A percentile compares a stretch with the other conserved stretches of the same genome.
These are phyloP conservation scores for Penicillium sp. DNA, from an alignment of 2,329 filamentous ascomycete species.

Conservation along the genomic window DNA sequence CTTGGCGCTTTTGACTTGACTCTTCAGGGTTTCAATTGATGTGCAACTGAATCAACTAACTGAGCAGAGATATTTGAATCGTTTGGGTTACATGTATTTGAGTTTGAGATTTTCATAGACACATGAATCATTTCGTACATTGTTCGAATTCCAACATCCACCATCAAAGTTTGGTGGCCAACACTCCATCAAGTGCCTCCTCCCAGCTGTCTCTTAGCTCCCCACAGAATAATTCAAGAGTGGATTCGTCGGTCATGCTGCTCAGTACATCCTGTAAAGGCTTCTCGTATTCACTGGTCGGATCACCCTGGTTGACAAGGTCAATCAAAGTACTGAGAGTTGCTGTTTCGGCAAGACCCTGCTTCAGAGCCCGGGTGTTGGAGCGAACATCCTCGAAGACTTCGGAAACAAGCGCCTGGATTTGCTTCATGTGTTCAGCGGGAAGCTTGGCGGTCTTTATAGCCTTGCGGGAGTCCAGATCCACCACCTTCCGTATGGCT, in stretches of 20 bases:
- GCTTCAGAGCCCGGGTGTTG: constrained; percentile 41
- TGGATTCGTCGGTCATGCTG: constrained; percentile 38
- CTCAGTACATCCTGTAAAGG: constrained; percentile 36
- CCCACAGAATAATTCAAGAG: constrained; percentile 47
- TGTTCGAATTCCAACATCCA: constrained; percentile 1
- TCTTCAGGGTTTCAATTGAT: background rate
- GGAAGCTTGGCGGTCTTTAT: constrained; percentile 34
- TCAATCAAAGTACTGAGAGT: constrained; percentile 46
- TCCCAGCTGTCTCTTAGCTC: constrained; percentile 52
- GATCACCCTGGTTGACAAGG: constrained; percentile 34
- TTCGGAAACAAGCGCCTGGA: constrained; percentile 29
- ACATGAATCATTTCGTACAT: background rate
- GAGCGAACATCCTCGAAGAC: constrained; percentile 37
- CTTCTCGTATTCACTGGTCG: constrained; percentile 22
- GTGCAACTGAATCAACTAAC: too few relatives aligned
- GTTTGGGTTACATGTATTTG: background rate
- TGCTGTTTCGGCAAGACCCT: constrained; percentile 41
- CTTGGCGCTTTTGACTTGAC: background rate
- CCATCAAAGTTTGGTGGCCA: constrained; percentile 33
- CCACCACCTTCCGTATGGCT: constrained; percentile 37
- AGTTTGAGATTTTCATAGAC: background rate
- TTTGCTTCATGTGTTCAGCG: constrained; percentile 35
- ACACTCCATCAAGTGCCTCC: constrained; percentile 45
- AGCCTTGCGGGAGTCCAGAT: constrained; percentile 33
- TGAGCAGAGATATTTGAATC: background rate